Base-by-base conservation (phyloP, 495 filamentous ascomycete genomes). In the Tuber magnatum region DNA sequence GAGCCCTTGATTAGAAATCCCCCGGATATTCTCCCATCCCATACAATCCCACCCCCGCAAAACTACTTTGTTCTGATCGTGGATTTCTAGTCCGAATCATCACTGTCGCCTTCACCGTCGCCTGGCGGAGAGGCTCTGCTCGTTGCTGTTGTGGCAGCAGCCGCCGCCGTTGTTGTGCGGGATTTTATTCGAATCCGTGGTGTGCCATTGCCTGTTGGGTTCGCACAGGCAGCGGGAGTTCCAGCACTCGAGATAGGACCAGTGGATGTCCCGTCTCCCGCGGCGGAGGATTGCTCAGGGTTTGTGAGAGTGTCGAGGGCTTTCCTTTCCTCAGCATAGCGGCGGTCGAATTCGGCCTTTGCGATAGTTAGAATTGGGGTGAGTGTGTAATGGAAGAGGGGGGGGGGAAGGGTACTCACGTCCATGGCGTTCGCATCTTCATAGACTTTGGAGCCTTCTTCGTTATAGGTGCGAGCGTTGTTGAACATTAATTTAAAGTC, bases 391-490 rank as follows among this genome's bases (percentile, higher is more conserved):
- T 38, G 51, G 69, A 72, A 40, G 7, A 7, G 39, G 39, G 6
- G 24, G 40, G 44, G 43, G 18, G 39, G 4, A 22, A 32, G 4
- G 18, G 18, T 24, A 74, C 80, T 61, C 68, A 97, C 94, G 88
- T 97, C 93, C 83, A 99, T 97, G 68, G 90, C 85, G 82, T 94
- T 93, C 68, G 94, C 95, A 87, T 99, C 96, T 80, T 91, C 88
- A 85, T 93, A 97, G 69, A 99, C 87, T 75, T 93, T 83, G 84
- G 94, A 97, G 61, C 89, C 91, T 81, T 97, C 95, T 84, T 99
- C 95, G 84, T 99, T 99, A 85, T 95, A 99, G 9, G 91, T 94
- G 81, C 92, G 87, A 76, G 94, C 97, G 85, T 99, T 99, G 80
- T 88, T 89, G 83, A 94, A 94, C 80, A 99, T 88, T 73, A 92